A percentile compares a stretch with the other conserved stretches of the same genome.
Conservation (phyloP, 2,329 filamentous ascomycete genomes). For the Samsoniella hepiali region DNA sequence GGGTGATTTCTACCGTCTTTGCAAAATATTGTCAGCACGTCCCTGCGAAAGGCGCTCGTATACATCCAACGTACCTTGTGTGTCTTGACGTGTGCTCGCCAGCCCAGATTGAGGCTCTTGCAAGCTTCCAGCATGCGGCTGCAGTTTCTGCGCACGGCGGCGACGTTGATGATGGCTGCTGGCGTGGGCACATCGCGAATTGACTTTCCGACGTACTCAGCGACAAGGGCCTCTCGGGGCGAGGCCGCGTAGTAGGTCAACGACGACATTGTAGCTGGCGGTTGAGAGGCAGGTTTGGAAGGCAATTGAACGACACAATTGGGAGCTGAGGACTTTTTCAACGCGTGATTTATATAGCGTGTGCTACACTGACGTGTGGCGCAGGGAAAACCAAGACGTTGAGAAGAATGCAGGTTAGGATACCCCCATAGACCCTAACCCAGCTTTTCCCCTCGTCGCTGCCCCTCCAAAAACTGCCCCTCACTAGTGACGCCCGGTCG, state of each 20-base stretch:
- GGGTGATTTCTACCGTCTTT: constrained; percentile 61
- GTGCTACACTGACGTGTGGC: neutral
- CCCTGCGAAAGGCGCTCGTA: neutral
- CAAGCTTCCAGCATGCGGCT: constrained; percentile 65
- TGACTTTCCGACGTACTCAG: constrained; percentile 50
- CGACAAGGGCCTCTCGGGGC: constrained; percentile 24
- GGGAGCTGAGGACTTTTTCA: neutral
- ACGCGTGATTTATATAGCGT: neutral
- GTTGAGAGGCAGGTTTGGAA: neutral
- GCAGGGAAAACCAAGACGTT: neutral
- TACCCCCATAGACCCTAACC: neutral
- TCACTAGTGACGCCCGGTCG: neutral
- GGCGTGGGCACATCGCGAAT: constrained; percentile 62
- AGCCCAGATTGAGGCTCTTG: constrained; percentile 57
- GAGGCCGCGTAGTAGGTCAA: constrained; percentile 26
- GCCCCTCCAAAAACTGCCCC: constrained; percentile 7
- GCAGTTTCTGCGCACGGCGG: constrained; percentile 66
- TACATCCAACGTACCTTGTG: constrained; percentile 59
- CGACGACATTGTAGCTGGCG: constrained; percentile 22
- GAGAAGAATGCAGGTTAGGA: neutral
- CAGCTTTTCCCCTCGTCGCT: neutral
- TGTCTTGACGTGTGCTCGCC: constrained; percentile 78
- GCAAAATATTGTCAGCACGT: too few species aligned
- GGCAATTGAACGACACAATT: neutral
- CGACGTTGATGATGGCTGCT: constrained; percentile 64